Base-by-base conservation (phyloP, 1,284 basidiomycete genomes). In the Apiotrichum brassicae region DNA sequence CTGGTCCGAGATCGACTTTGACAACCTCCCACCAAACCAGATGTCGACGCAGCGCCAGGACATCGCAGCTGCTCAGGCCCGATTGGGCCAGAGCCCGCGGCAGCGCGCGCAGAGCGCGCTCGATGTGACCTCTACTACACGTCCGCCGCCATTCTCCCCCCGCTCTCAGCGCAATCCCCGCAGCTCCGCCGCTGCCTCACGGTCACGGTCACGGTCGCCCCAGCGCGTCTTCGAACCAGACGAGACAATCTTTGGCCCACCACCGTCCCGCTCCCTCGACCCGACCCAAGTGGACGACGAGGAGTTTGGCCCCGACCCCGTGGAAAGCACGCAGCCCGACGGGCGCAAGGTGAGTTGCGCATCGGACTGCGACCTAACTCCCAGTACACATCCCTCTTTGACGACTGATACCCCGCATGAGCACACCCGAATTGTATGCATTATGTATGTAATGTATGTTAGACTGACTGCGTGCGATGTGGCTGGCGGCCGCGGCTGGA, bases 1-100 rank as follows among this genome's bases (percentile, higher is more conserved):
- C 38, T 53, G 48, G 51, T 49, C 48, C 14, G 48, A 53, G 6
- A 25, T 53, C 34, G 48, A 46, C 19, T 50, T 56, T 34, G 39
- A 25, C 26, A 44, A 52, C 22, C 16, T 53, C 0, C 42, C 47
- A 3, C 20, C 45, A 4, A 22, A 49, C 34, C 33, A 28, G 16
- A 53, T 53, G 54, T 56, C 54, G 19, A 56, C 54, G 1, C 54
- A 53, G 33, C 46, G 26, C 9, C 11, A 42, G 9, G 40, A 14
- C 3, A 42, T 42, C 4, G 39, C 39, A 7, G 14, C 11, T 11
- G 39, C 39, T 12, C 39, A 41, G 33, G 12, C 33, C 14, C 37
- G 22, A 19, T 7, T 24, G 4, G 14, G 22, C 14, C 13, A 20
- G 6, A 18, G 35, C 12, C 35, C 20, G 7, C n/a, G 19, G 9